Base-by-base conservation (phyloP, 495 filamentous ascomycete species). In the Lichina pygmaea region DNA sequence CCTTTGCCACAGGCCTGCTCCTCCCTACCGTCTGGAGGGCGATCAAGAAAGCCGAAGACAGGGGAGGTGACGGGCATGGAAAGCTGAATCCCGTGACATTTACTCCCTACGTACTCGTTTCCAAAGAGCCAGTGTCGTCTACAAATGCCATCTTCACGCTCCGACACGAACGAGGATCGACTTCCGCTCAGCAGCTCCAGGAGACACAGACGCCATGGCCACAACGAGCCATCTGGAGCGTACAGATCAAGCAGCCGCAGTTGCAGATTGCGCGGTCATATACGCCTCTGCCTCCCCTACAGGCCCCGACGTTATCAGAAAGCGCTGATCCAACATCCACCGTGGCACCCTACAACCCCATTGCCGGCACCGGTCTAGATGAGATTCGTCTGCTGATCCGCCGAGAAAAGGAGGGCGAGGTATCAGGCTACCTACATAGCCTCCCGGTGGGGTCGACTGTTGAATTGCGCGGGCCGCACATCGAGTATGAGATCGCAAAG, bases 221-320 rank as follows among this genome's bases (percentile, higher is more conserved):
- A 43, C 48, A 48, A 12, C 63, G 64, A 6, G 80, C 78, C 1
- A 62, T 89, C 36, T 86, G 83, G 75, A 82, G 77, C 48, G 75
- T 94, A 12, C 81, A 93, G 66, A 66, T 93, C 53, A 93, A 92
- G 57, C 86, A 97, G 58, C 89, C 89, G 8, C 74, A 91, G 54
- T 52, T 94, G 44, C 83, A 92, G 54, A 86, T 97, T 42, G 78
- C 80, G 36, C 62, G 89, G 44, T 71, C 77, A 13, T 97, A 97
- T 57, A 94, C 89, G 9, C 84, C 86, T 0, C 61, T 95, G 0
- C 86, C 89, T 0, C 61, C 72, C 8, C 50, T 49, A 0, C 48
- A 49, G 7, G 7, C 33, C 42, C 45, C 10, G 11, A 15, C 10
- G 1, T 15, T 39, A 15, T 39, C 36, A 39, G 36, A 39, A 39